phyloP scores from a whole-genome alignment of 225 moss, liverwort and hornwort species.

The Ulota crispa region DNA sequence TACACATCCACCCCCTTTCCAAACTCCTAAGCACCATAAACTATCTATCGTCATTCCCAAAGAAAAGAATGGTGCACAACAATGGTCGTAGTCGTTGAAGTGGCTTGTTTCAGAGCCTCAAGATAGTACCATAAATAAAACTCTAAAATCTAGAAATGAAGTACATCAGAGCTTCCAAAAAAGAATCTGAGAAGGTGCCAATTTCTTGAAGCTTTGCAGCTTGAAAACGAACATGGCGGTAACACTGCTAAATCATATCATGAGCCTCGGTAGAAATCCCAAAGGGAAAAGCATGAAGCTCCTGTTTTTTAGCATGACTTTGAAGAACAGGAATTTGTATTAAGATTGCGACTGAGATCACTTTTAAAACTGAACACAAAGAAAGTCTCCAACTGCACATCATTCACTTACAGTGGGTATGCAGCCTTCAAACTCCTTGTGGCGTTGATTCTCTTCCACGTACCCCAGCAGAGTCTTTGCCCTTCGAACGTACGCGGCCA shows the following conservation, averaged over 20 bases:
- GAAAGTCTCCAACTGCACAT: neutral
- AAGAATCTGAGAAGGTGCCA: neutral
- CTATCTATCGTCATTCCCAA: neutral
- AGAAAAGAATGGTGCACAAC: neutral
- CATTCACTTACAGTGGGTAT: constrained; percentile 54
- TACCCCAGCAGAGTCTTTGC: constrained; percentile 63
- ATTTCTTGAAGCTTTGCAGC: neutral
- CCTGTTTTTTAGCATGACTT: neutral
- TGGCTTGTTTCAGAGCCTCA: neutral
- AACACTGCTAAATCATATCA: neutral
- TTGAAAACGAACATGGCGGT: neutral
- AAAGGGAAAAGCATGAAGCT: neutral
- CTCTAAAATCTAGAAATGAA: too few species aligned
- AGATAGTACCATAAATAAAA: neutral
- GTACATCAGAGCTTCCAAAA: neutral
- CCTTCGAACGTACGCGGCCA: constrained; percentile 61
- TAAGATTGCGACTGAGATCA: neutral
- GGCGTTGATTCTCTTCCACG: constrained; percentile 46
- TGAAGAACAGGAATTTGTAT: neutral
- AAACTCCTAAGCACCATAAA: neutral
- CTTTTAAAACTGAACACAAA: neutral
- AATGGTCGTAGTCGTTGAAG: neutral
- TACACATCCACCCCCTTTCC: neutral
- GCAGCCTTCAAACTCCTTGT: constrained; percentile 57
- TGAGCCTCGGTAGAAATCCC: neutral